These are phyloP conservation scores for Stephanodiscus minutulus DNA, from an alignment of 108 stramenopile genomes.

Conservation along the genomic window DNA sequence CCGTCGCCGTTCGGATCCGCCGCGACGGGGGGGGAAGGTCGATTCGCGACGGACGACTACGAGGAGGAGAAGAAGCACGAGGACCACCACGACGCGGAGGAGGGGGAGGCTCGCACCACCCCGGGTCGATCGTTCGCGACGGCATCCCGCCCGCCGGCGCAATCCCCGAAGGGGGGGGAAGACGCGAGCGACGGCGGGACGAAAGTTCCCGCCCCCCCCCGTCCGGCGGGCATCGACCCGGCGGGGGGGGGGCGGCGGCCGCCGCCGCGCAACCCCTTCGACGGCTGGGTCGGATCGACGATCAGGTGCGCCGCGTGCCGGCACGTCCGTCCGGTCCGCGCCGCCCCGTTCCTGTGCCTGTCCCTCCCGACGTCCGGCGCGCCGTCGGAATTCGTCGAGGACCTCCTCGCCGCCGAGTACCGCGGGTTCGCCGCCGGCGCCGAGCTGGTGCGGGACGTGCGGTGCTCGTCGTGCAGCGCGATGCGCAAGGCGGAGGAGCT, in stretches of 20 bases:
- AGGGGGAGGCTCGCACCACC: neutral
- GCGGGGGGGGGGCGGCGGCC: neutral
- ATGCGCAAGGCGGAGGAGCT: conserved; percentile 46
- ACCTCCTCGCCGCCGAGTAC: conserved; percentile 43
- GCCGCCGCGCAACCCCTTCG: conserved; percentile 61
- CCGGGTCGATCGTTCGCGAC: neutral
- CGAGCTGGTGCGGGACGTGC: conserved; percentile 77
- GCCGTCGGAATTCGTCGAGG: conserved; percentile 55
- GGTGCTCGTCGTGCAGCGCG: conserved; percentile 71
- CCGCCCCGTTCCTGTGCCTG: conserved; percentile 62
- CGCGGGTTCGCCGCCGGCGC: conserved; percentile 49
- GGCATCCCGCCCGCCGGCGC: neutral
- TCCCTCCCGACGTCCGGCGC: conserved; percentile 46
- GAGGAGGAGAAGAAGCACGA: conserved; percentile 65
- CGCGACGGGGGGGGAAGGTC: neutral
- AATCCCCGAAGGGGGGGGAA: neutral
- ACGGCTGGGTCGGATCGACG: conserved; percentile 81
- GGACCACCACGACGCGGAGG: conserved; percentile 4
- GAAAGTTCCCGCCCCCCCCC: too few relatives aligned
- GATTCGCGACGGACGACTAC: neutral
- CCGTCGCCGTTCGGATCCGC: neutral
- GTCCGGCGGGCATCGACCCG: neutral
- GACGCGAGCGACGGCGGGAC: too few relatives aligned
- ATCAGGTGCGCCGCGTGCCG: conserved; percentile 70
- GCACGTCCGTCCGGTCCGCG: conserved; percentile 74